Evolutionary conservation across 176 grass and related monocot genomes (phyloP), one percentile per base, ranked within the genome.

Genomic region (Cenchrus americanus): DNA sequence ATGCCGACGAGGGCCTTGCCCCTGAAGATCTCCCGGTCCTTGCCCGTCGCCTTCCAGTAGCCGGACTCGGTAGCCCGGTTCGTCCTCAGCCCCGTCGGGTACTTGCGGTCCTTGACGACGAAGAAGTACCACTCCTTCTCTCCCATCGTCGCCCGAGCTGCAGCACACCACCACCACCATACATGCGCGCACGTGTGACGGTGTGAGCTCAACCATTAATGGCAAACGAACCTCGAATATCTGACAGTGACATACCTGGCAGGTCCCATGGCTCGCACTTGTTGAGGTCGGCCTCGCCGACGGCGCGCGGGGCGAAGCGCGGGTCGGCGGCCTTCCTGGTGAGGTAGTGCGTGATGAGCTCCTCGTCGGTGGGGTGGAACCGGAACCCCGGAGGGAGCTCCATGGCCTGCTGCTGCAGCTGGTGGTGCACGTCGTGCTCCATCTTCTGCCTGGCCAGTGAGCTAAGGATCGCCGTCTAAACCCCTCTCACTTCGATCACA

Each of bases 231-330:
- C 23, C 41, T 34, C 7, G 13, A 50, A 49, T 23, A 24, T 24
- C 47, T 24, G 58, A 61, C 10, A 24, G n/a, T 61, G 58, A 24
- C 58, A 61, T 86, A 93, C 91, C 83, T 44, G 91, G 91, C 51
- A 93, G 83, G 52, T 93, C 88, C 91, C 88, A 91, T 3, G 91
- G 91, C 78, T 93, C 91, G 85, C 85, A 93, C 85, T 93, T 91
- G 88, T 93, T 93, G 75, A 93, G 86, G 83, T 93, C 91, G 58
- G 91, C 91, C 78, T 88, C 91, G 74, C 85, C 91, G 71, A 93
- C 85, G 85, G 91, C 91, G 67, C 41, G 82, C 1, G 91, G 66
- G 17, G 79, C 70, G 82, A 93, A 93, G 68, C 82, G 54, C 0
- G 80, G 65, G 44, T 93, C 78, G 78, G 86, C 69, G 44, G 69